Percentiles rank a stretch among this genome's conserved stretches.
These are phyloP conservation scores for Paecilomyces fulvus DNA, from an alignment of 2,329 filamentous ascomycete genomes.

Conservation along the genomic window DNA sequence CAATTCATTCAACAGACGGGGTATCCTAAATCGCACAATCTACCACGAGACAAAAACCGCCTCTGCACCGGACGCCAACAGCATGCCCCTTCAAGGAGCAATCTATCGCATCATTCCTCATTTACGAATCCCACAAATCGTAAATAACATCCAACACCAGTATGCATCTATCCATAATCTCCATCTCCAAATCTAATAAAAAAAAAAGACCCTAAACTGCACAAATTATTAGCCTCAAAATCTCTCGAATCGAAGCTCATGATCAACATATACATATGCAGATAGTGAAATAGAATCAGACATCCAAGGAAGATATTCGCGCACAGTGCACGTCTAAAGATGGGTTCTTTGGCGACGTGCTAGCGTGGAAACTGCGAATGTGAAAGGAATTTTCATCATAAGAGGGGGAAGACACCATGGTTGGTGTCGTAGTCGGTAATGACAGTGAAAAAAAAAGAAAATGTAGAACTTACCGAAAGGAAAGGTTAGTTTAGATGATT, in stretches of 20 bases:
- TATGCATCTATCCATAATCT: neutral
- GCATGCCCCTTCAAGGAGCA: neutral
- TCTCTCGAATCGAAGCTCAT: neutral
- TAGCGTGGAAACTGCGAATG: constrained; percentile 26
- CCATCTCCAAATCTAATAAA: no score
- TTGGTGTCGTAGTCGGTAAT: constrained; percentile 8
- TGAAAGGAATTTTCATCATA: constrained; percentile 36
- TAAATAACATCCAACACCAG: neutral
- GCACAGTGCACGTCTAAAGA: constrained; percentile 10
- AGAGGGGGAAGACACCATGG: constrained; percentile 10
- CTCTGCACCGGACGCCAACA: neutral
- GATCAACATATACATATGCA: neutral
- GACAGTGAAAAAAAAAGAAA: constrained; percentile 4
- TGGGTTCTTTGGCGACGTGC: constrained; percentile 10
- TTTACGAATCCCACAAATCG: neutral
- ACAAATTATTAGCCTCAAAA: constrained; percentile 8
- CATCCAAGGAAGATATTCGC: constrained; percentile 12
- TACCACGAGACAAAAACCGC: neutral
- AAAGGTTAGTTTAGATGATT: neutral
- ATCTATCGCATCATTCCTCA: no score
- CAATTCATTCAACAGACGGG: neutral
- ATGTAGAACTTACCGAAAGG: neutral
- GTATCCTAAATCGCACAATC: neutral
- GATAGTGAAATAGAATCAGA: constrained; percentile 5
- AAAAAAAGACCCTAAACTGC: neutral